Evolutionary conservation across 1,284 basidiomycete genomes (phyloP).

Genomic region (Leccinum variabile): DNA sequence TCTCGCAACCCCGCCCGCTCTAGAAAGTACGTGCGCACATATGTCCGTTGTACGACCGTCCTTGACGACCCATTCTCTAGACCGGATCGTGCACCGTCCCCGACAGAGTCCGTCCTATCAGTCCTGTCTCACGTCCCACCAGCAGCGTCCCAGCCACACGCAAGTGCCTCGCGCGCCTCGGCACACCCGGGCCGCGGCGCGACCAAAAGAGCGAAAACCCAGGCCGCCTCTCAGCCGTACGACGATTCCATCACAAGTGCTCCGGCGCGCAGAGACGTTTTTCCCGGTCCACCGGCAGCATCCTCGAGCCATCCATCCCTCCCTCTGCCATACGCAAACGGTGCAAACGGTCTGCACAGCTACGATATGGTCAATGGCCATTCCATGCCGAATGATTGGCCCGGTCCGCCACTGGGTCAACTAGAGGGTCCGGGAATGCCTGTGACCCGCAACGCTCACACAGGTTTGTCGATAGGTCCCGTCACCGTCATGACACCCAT

Average conservation of each 20-base stretch:
- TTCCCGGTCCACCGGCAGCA: conserved; percentile 39
- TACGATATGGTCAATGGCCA: conserved; percentile 39
- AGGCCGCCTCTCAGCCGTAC: conserved; percentile 29
- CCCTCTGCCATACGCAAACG: conserved; percentile 39
- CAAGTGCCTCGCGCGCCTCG: conserved; percentile 31
- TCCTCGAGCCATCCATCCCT: conserved; percentile 44
- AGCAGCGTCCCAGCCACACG: conserved; percentile 29
- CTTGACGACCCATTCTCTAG: conserved; percentile 33
- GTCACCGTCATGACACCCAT: conserved; percentile 28
- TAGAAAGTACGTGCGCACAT: conserved; percentile 53
- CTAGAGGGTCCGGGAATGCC: conserved; percentile 79
- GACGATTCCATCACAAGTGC: conserved; percentile 30
- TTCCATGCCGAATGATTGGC: conserved; percentile 26
- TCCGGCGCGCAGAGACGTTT: conserved; percentile 35
- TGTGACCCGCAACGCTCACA: conserved; percentile 47
- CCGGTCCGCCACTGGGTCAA: conserved; percentile 43
- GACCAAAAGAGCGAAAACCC: conserved; percentile 39
- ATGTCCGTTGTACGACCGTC: conserved; percentile 3
- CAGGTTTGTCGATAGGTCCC: conserved; percentile 31
- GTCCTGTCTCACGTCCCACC: conserved; percentile 56
- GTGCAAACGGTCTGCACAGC: conserved; percentile 30
- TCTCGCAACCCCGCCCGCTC: conserved; percentile 50
- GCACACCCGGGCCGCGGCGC: conserved; percentile 37
- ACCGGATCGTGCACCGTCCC: conserved; percentile 63
- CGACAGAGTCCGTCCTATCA: conserved; percentile 70